Conservation (phyloP, 2,329 filamentous ascomycete genomes). For the Aplosporella prunicola region DNA sequence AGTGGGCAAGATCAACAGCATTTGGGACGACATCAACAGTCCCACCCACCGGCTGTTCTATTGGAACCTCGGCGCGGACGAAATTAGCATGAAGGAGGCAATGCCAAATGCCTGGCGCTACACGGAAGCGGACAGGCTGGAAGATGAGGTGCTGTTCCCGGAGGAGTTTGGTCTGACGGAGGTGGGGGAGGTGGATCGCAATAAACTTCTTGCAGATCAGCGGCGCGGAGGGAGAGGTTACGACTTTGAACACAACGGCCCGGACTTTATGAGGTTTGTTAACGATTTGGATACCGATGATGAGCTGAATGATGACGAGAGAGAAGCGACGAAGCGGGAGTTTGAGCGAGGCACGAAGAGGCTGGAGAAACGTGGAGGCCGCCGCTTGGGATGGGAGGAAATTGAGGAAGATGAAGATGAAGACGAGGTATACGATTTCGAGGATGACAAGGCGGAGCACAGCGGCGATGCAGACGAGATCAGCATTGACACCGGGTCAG, state of each 20-base stretch:
- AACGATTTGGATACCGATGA: slow-evolving; percentile 20
- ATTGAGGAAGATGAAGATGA: slow-evolving; percentile 1
- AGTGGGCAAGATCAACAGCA: slow-evolving; percentile 16
- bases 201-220: background rate
- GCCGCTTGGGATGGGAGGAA: background rate
- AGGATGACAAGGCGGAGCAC: too few relatives aligned
- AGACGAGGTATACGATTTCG: slow-evolving; percentile 1
- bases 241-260: slow-evolving; percentile 14
- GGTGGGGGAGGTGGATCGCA: background rate
- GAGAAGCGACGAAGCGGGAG: too few relatives aligned
- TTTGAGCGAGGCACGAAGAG: too few relatives aligned
- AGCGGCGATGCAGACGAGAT: too few relatives aligned
- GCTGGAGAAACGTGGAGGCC: background rate
- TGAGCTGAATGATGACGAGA: slow-evolving; percentile 17
- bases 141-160: slow-evolving; percentile 34
- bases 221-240: background rate
- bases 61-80: too few relatives aligned
- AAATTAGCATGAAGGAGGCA: too few relatives aligned
- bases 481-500: too few relatives aligned
- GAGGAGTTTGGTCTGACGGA: slow-evolving; percentile 20
- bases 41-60: slow-evolving; percentile 12
- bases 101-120: slow-evolving; percentile 23
- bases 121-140: slow-evolving; percentile 31
- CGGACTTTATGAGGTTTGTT: slow-evolving; percentile 13
- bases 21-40: slow-evolving; percentile 21